These are phyloP conservation scores for Trapa incisa DNA, from an alignment of 345 rosid species.

Conservation along the genomic window DNA sequence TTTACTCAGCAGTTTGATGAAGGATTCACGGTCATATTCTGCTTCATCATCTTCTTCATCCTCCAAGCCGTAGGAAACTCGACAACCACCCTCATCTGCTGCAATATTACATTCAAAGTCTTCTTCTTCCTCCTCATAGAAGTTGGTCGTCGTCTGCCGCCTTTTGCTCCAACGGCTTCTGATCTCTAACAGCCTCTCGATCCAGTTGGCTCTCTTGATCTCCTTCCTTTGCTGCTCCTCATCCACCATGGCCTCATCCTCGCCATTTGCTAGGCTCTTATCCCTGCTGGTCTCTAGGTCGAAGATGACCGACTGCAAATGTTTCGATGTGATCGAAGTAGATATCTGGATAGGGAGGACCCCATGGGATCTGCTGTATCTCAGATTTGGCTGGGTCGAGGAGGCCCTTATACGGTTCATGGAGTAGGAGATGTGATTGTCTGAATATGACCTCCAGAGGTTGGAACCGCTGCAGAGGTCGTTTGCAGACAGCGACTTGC, in stretches of 20 bases:
- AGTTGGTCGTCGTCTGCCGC: conserved; percentile 14
- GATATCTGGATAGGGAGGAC: conserved; percentile 51
- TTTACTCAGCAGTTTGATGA: conserved; percentile 33
- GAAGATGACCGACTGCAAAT: conserved; percentile 39
- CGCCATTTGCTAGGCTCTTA: conserved; percentile 16
- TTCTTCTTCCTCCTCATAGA: conserved; percentile 17
- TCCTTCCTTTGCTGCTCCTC: conserved; percentile 15
- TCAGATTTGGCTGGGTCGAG: conserved; percentile 35
- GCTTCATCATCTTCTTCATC: conserved; percentile 24
- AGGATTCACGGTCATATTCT: conserved; percentile 32
- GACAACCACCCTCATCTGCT: conserved; percentile 30
- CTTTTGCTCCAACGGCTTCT: conserved; percentile 43
- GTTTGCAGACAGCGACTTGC: conserved; percentile 40
- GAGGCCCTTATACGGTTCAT: conserved; percentile 28
- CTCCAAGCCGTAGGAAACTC: conserved; percentile 35
- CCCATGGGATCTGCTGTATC: conserved; percentile 43
- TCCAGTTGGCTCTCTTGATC: conserved; percentile 56
- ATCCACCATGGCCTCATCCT: conserved; percentile 11
- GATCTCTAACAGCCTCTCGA: conserved; percentile 55
- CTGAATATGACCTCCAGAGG: conserved; percentile 50
- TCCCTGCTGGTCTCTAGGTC: conserved; percentile 43
- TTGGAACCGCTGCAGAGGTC: conserved; percentile 30
- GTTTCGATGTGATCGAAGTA: conserved; percentile 37
- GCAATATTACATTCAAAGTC: conserved; percentile 14
- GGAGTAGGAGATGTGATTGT: conserved; percentile 45